Evolutionary conservation across 2,329 filamentous ascomycete genomes (phyloP), one percentile per base, ranked within the genome.

Genomic region (Sordariomycetes sp.): DNA sequence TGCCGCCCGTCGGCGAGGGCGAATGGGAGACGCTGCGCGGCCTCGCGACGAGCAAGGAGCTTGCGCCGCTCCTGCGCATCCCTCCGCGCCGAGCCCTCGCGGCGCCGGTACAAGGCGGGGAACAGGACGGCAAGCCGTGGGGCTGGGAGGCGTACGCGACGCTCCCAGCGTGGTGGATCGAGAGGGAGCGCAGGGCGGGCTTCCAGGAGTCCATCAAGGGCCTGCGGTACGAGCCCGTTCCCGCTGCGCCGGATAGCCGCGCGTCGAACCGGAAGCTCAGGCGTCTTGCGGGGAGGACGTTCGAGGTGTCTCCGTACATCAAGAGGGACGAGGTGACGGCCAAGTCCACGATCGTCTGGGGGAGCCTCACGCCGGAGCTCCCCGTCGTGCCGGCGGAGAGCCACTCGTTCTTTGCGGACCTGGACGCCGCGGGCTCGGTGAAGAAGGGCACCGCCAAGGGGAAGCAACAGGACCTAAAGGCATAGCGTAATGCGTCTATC

Each of bases 1-100:
- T 52, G 34, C 51, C 45, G 24, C 82, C 82, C 0, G 59, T 85
- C 17, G 72, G 73, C 7, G 68, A 65, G 32, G 68, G 70, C 20
- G 79, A 85, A 63, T 85, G 80, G 80, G 72, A 83, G 15, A 64
- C 74, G 15, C 66, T 85, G n/a, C 67, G 67, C n/a, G 66, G 67
- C 25, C 62, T 85, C 39, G 72, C 72, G 2, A 60, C 63, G 8
- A 80, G 76, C 1, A 35, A 17, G 3, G 55, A 52, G 48, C n/a
- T 39, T 12, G 25, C 25, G 20, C 20, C 51, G 22, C 50, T 72
- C 35, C 76, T 73, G 68, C 62, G 58, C 20, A 61, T 75, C 1
- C 74, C 75, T 24, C 50, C 60, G 1, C 66, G 72, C 35, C 65
- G 74, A 32, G 59, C 68, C 0, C 62, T 70, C 13, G 71, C 67